A percentile compares a stretch with the other conserved stretches of the same genome.
These are phyloP conservation scores for Mycosarcoma maydis DNA, from an alignment of 1,284 basidiomycete species.

Conservation along the genomic window DNA sequence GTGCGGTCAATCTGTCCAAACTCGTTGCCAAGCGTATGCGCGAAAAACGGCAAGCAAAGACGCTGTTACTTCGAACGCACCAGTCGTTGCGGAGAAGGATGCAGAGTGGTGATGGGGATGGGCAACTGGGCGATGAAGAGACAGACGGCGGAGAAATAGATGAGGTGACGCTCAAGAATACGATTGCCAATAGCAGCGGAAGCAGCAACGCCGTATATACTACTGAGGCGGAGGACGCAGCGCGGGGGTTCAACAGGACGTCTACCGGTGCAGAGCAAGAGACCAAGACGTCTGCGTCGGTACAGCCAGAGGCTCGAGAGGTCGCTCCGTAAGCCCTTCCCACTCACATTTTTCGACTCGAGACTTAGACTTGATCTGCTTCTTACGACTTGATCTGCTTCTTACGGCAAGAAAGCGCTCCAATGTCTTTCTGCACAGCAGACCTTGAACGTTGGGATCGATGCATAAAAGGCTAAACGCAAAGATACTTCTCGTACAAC, in stretches of 20 bases:
- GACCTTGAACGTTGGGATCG: no score
- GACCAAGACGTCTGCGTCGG: no score
- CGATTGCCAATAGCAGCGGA: constrained; percentile 8
- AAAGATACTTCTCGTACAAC: constrained; percentile 43
- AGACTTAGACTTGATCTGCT: no score
- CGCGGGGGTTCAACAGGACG: no score
- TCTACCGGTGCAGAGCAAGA: no score
- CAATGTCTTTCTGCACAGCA: no score
- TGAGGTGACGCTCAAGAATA: constrained; percentile 14
- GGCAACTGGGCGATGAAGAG: not conserved
- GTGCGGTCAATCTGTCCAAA: constrained; percentile 21
- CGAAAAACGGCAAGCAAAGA: constrained; percentile 25
- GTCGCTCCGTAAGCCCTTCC: no score
- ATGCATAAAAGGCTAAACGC: constrained; percentile 1
- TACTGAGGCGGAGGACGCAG: not conserved
- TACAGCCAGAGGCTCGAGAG: no score
- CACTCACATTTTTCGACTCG: no score
- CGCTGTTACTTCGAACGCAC: constrained; percentile 33
- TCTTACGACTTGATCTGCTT: no score
- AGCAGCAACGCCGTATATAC: not conserved
- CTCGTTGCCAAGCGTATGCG: constrained; percentile 28
- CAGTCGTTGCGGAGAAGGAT: constrained; percentile 20
- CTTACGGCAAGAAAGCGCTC: no score
- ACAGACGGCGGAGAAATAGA: not conserved
- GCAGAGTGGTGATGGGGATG: not conserved